Evolutionary conservation across 83 land plant species (phyloP).

Genomic region (Diphasiastrum complanatum): DNA sequence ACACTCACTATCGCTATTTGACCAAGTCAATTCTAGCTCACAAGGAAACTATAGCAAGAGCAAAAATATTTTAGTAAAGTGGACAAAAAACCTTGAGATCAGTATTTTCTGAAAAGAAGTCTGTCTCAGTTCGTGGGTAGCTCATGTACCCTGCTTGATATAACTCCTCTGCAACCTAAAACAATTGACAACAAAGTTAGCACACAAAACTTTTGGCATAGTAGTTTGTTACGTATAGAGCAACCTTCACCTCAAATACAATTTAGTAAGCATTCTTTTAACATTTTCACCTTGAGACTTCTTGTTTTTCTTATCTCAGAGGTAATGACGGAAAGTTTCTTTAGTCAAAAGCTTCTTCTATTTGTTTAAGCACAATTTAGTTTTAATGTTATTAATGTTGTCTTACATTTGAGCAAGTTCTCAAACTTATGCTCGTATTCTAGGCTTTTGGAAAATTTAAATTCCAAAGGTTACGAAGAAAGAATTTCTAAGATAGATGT

Average conservation of each 20-base stretch:
- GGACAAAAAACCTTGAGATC: conserved; percentile 51
- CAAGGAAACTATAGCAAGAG: neutral
- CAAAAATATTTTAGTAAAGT: neutral
- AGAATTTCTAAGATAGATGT: too few species aligned
- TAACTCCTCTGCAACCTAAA: conserved; percentile 81
- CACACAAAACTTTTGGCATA: neutral
- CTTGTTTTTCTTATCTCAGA: too few species aligned
- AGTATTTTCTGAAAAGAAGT: conserved; percentile 64
- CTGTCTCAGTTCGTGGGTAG: conserved; percentile 97
- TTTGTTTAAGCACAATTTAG: neutral
- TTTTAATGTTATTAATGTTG: neutral
- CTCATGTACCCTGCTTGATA: conserved; percentile 94
- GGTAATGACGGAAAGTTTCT: too few species aligned
- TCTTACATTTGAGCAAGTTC: too few species aligned
- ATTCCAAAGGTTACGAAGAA: too few species aligned
- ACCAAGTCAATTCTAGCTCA: neutral
- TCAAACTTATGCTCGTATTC: too few species aligned
- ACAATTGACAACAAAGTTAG: conserved; percentile 7
- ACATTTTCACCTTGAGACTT: too few species aligned
- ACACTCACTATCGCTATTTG: too few species aligned
- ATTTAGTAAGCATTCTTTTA: neutral
- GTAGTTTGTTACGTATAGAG: neutral
- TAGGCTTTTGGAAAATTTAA: too few species aligned
- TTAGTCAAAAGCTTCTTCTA: neutral
- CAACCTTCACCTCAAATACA: neutral